Percentiles rank a stretch among this genome's conserved stretches.
Conservation (phyloP, 208 protist genomes). For the Trypanosoma mega region DNA sequence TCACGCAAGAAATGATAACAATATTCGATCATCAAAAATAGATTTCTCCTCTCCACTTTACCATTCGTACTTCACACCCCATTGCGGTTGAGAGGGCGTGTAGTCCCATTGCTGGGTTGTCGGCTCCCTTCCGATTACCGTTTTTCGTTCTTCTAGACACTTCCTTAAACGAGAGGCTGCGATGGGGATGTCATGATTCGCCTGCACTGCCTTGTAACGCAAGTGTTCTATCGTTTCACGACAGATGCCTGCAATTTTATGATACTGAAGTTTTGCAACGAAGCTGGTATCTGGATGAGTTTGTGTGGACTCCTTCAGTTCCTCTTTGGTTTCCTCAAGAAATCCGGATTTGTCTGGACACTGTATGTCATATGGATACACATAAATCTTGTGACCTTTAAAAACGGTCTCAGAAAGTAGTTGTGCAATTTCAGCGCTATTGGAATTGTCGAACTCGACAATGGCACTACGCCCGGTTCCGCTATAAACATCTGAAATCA, state of each 20-base stretch:
- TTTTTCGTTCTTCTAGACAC: neutral
- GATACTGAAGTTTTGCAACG: constrained; percentile 4
- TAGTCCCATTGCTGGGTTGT: constrained; percentile 23
- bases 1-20: too few species aligned
- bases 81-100: constrained; percentile 27
- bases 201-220: neutral
- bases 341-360: too few species aligned
- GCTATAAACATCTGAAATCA: neutral
- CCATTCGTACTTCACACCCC: constrained; percentile 17
- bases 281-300: too few species aligned
- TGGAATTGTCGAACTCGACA: constrained; percentile 14
- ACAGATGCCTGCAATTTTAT: neutral
- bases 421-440: constrained; percentile 14
- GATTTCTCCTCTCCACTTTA: too few species aligned
- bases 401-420: constrained; percentile 17
- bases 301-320: too few species aligned
- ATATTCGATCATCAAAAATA: constrained; percentile 11
- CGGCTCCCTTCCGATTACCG: neutral
- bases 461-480: neutral
- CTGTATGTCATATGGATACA: constrained; percentile 1
- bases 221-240: neutral
- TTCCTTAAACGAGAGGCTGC: neutral
- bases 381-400: constrained; percentile 11
- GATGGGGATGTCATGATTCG: neutral
- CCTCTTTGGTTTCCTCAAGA: too few species aligned